These are phyloP conservation scores for Tremella mesenterica DNA, from an alignment of 768 basidiomycete species.

Conservation along the genomic window DNA sequence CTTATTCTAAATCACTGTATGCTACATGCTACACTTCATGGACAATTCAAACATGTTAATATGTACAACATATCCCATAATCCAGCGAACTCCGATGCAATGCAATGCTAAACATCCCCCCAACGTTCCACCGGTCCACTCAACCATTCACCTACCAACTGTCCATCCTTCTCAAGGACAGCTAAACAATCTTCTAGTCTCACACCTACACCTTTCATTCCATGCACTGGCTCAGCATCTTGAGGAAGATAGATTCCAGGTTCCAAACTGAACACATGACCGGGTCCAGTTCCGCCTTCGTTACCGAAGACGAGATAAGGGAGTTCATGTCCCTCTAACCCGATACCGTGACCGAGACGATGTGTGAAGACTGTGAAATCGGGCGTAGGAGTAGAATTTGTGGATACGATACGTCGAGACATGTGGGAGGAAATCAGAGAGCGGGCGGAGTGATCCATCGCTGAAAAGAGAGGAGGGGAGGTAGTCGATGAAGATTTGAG, in stretches of 20 bases:
- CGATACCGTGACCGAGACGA: slow-evolving; percentile 61
- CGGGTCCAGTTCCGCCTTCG: slow-evolving; percentile 55
- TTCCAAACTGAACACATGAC: slow-evolving; percentile 74
- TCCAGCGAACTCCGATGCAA: too few relatives aligned
- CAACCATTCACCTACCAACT: slow-evolving; percentile 32
- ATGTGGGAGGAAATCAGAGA: slow-evolving; percentile 44
- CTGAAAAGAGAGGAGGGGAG: slow-evolving; percentile 6
- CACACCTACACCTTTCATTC: slow-evolving; percentile 57
- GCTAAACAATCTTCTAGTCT: slow-evolving; percentile 66
- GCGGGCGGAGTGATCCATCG: slow-evolving; percentile 52
- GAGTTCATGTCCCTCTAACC: slow-evolving; percentile 70
- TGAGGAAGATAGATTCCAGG: slow-evolving; percentile 48
- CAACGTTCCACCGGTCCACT: slow-evolving; percentile 23
- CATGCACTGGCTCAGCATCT: slow-evolving; percentile 50
- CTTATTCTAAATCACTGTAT: too few relatives aligned
- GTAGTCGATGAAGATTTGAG: slow-evolving; percentile 47
- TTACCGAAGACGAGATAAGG: slow-evolving; percentile 63
- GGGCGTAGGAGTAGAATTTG: slow-evolving; percentile 40
- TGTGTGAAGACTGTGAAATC: slow-evolving; percentile 57
- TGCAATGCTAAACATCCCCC: slow-evolving; percentile 1
- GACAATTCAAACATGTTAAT: too few relatives aligned
- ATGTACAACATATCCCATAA: too few relatives aligned
- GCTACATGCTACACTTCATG: too few relatives aligned
- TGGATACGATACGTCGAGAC: slow-evolving; percentile 5
- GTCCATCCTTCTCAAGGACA: slow-evolving; percentile 17